Evolutionary conservation across 108 stramenopile genomes (phyloP), one percentile per base, ranked within the genome.

Genomic region (Tribonema minus): DNA sequence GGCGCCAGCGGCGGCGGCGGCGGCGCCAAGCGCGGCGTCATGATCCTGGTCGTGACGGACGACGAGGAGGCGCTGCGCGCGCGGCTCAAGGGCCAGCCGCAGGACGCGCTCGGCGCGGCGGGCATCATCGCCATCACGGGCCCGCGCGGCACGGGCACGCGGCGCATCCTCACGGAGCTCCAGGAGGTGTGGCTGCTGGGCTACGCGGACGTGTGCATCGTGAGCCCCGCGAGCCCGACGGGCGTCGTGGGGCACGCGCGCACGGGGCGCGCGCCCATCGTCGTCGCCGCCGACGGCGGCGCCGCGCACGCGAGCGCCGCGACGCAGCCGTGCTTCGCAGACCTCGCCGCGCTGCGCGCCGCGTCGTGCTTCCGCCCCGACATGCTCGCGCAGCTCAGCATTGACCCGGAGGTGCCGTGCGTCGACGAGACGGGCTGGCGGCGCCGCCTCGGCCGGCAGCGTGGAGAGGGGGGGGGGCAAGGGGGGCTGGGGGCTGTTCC

Each of bases 51-150:
- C 23, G 74, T 75, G 6, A 75, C 74, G 23, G 74, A 75, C 9
- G 74, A 75, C 32, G 74, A 75, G 54, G 64, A 39, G 58, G 74
- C 64, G n/a, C 34, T 75, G 40, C 64, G 64, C 20, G 46, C 74
- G 35, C 64, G 67, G 28, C 67, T 68, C 20, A 35, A 40, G 15
- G 76, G 59, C 28, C 39, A 67, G 37, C 66, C 58, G 28, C 67
- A 77, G 37, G 76, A 68, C 67, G 58, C 40, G 26, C 41, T 77
- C 3, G 76, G 76, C 12, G 76, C 66, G 58, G 76, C 67, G 36
- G 76, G 76, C n/a, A 66, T 77, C 31, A 58, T 77, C 5, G 76
- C 76, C 23, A 77, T 68, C 46, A 77, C 76, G 27, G 67, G 76
- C 3, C 67, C 76, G 2, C 67, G 67, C 46, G 76, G 76, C 15